phyloP scores from a whole-genome alignment of 495 filamentous ascomycete genomes.

The Trichoderma virens region DNA sequence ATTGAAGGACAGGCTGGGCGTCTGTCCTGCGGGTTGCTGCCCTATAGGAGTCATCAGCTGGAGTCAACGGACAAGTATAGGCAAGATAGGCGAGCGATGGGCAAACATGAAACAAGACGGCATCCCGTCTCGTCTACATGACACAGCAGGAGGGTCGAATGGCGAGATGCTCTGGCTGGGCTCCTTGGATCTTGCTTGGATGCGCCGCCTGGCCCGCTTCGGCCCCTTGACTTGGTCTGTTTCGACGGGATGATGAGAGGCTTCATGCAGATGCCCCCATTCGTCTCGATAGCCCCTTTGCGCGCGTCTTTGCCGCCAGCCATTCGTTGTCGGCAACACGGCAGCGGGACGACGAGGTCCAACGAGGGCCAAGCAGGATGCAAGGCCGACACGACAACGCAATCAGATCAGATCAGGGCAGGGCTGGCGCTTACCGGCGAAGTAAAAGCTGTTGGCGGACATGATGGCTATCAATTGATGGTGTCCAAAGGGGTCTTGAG shows the following conservation, averaged over 20 bases:
- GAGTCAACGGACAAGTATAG: constrained; percentile 26
- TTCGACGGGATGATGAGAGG: not conserved
- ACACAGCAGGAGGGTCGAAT: constrained; percentile 30
- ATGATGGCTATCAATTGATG: constrained; percentile 4
- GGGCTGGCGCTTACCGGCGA: not conserved
- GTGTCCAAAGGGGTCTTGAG: not conserved
- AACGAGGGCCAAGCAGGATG: not conserved
- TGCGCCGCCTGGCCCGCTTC: not conserved
- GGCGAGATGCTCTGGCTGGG: not conserved
- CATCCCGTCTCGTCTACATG: constrained; percentile 36
- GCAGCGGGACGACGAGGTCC: not conserved
- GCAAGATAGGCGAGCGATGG: constrained; percentile 21
- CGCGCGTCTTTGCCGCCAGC: not conserved
- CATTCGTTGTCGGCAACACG: not conserved
- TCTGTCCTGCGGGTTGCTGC: not conserved
- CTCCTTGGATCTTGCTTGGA: not conserved
- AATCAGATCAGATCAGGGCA: not conserved
- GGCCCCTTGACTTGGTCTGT: not conserved
- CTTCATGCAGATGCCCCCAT: not conserved
- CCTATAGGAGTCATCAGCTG: constrained; percentile 25
- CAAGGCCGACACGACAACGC: not conserved
- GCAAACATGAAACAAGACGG: constrained; percentile 40
- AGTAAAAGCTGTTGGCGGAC: constrained; percentile 5
- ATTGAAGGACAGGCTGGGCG: constrained; percentile 44
- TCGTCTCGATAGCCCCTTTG: not conserved